Base-by-base conservation (phyloP, 495 filamentous ascomycete genomes). In the Annulohypoxylon stygium region DNA sequence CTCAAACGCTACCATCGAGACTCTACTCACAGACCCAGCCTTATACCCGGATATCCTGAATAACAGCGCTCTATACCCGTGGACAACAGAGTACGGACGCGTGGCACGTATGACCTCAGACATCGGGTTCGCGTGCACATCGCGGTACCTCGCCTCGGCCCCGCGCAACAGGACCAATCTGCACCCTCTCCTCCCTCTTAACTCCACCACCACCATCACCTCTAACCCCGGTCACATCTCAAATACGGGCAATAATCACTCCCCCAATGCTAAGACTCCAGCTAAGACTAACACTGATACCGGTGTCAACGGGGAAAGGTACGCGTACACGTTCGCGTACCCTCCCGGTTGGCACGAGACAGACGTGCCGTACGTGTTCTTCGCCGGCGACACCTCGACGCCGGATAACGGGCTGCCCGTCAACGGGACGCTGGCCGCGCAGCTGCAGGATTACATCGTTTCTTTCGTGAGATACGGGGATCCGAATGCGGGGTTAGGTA, bases 291-390 rank as follows among this genome's bases (percentile, higher is more conserved):
- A n/a, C 25, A 10, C 5, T 6, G 25, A 51, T 51, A 10, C 48
- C 7, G 7, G 36, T 9, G 36, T 39, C n/a, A 8, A 50, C 20
- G 45, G 5, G 0, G 72, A 85, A 39, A 86, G 86, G 1, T 90
- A 86, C 73, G 78, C 83, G 3, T 93, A 92, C 74, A 73, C 85
- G 14, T 93, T 92, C 77, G 85, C 81, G 71, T 81, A 92, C 55
- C 83, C 86, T 6, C 89, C 91, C 0, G 90, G 80, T 4, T 75
- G 82, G 37, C 88, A 90, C 67, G 86, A 82, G 11, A 53, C 81
- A 8, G 88, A 90, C 74, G 66, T 88, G 20, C 2, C 81, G n/a
- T 91, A 87, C 63, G 87, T 83, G 1, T 88, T 86, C 69, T 88
- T 83, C 76, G 86, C 87, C 54, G 88, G 86, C 23, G 81, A 83